Conservation (phyloP, 164 flowering plant genomes). For the Hamamelis virginiana region DNA sequence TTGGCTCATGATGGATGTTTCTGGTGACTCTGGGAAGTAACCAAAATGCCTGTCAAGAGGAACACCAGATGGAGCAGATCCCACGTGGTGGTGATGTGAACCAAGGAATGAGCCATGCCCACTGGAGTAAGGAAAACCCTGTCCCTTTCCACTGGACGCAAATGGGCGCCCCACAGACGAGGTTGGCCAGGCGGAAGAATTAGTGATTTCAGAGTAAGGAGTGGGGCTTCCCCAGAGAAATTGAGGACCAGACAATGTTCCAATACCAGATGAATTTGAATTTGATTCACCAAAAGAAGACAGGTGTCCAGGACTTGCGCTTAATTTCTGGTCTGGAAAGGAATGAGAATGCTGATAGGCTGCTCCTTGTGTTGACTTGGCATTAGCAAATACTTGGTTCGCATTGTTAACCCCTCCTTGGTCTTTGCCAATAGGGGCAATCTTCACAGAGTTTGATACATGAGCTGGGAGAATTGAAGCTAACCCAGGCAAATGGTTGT, state of each 20-base stretch:
- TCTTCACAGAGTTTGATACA: slow-evolving; percentile 52
- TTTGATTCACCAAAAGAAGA: slow-evolving; percentile 59
- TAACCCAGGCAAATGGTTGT: slow-evolving; percentile 62
- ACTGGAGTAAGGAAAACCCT: slow-evolving; percentile 45
- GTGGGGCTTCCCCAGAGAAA: slow-evolving; percentile 95
- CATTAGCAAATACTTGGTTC: slow-evolving; percentile 36
- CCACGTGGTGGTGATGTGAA: slow-evolving; percentile 70
- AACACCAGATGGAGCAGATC: slow-evolving; percentile 93
- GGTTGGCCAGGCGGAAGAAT: slow-evolving; percentile 64
- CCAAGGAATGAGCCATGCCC: slow-evolving; percentile 49
- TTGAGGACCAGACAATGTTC: slow-evolving; percentile 77
- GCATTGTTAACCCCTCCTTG: slow-evolving; percentile 43
- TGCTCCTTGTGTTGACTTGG: slow-evolving; percentile 35
- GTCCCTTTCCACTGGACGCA: slow-evolving; percentile 47
- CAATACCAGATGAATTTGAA: slow-evolving; percentile 57
- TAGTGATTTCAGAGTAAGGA: slow-evolving; percentile 49
- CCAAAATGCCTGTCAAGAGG: slow-evolving; percentile 71
- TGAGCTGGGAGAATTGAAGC: slow-evolving; percentile 71
- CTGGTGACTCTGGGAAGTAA: slow-evolving; percentile 71
- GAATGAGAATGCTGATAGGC: slow-evolving; percentile 54
- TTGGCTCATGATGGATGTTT: slow-evolving; percentile 54
- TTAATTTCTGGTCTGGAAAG: slow-evolving; percentile 49
- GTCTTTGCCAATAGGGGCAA: slow-evolving; percentile 78
- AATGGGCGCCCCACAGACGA: slow-evolving; percentile 45
- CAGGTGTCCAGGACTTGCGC: slow-evolving; percentile 46